Evolutionary conservation across 805 yeast genomes (phyloP).

Genomic region (Candida arabinofermentans): DNA sequence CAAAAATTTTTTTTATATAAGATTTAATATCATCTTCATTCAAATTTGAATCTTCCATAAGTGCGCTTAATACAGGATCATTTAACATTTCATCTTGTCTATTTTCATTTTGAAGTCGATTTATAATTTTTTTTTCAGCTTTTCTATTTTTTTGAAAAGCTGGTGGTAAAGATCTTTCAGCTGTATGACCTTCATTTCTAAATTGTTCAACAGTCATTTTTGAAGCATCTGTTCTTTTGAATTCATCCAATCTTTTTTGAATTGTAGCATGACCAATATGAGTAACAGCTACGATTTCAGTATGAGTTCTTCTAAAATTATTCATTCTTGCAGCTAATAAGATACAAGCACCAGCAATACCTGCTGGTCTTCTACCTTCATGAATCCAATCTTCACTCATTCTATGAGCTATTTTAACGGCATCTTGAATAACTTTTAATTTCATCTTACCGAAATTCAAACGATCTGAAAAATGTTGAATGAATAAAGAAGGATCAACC

Average conservation of each 20-base stretch:
- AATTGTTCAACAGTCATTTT: constrained; percentile 69
- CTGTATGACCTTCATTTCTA: constrained; percentile 39
- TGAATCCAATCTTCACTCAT: constrained; percentile 96
- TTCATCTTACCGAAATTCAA: constrained; percentile 74
- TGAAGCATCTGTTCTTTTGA: constrained; percentile 73
- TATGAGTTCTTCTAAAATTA: constrained; percentile 84
- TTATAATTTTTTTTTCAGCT: constrained; percentile 33
- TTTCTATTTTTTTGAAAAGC: constrained; percentile 63
- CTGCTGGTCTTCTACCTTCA: constrained; percentile 97
- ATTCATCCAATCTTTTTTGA: constrained; percentile 86
- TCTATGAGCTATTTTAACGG: constrained; percentile 77
- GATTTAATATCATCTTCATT: constrained; percentile 42
- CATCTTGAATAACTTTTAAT: constrained; percentile 79
- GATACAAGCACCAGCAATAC: constrained; percentile 96
- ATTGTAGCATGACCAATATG: constrained; percentile 93
- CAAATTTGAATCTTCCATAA: constrained; percentile 40
- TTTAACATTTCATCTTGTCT: constrained; percentile 34
- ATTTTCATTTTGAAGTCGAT: constrained; percentile 32
- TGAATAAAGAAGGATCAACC: constrained; percentile 91
- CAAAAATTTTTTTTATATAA: constrained; percentile 28
- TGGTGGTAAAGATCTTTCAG: constrained; percentile 68
- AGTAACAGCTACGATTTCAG: constrained; percentile 92
- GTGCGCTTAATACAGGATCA: constrained; percentile 41
- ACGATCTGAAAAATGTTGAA: constrained; percentile 89
- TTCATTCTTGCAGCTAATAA: constrained; percentile 95